Conservation (phyloP, 805 yeast species). For the Ogataea nonfermentans region DNA sequence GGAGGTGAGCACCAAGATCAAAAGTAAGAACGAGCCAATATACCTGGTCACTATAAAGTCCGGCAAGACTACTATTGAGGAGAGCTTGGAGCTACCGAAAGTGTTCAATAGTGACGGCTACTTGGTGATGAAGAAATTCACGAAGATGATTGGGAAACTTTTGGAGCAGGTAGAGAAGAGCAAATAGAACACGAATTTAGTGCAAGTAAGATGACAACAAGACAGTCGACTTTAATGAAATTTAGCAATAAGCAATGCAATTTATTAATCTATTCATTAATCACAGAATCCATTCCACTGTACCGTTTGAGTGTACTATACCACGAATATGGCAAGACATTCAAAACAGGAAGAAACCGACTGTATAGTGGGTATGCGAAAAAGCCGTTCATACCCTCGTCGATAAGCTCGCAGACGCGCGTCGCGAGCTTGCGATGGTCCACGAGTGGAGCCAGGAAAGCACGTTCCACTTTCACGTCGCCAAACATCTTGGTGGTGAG, state of each 20-base stretch:
- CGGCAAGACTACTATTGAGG: conserved; percentile 22
- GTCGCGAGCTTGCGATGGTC: conserved; percentile 38
- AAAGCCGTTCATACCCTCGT: conserved; percentile 41
- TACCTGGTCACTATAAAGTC: conserved; percentile 39
- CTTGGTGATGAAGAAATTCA: conserved; percentile 37
- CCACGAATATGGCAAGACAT: conserved; percentile 40
- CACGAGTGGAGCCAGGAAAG: conserved; percentile 49
- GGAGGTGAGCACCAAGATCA: conserved; percentile 37
- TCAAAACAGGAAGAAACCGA: conserved; percentile 41
- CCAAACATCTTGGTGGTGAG: conserved; percentile 46
- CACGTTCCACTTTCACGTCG: conserved; percentile 41
- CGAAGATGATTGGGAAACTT: conserved; percentile 25
- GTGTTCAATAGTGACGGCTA: conserved; percentile 49
- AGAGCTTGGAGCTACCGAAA: conserved; percentile 37
- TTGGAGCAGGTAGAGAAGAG: conserved; percentile 22
- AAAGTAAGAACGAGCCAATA: conserved; percentile 42
- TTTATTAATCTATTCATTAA: conserved; percentile 1
- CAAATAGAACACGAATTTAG: too few species aligned
- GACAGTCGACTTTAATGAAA: too few species aligned
- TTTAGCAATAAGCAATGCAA: background rate
- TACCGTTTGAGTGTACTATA: conserved; percentile 32
- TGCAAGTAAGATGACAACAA: too few species aligned
- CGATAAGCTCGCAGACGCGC: conserved; percentile 34
- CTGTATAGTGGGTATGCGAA: conserved; percentile 48
- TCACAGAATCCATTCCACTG: conserved; percentile 33